Base-by-base conservation (phyloP, 257 asterid species). In the Verbena officinalis region DNA sequence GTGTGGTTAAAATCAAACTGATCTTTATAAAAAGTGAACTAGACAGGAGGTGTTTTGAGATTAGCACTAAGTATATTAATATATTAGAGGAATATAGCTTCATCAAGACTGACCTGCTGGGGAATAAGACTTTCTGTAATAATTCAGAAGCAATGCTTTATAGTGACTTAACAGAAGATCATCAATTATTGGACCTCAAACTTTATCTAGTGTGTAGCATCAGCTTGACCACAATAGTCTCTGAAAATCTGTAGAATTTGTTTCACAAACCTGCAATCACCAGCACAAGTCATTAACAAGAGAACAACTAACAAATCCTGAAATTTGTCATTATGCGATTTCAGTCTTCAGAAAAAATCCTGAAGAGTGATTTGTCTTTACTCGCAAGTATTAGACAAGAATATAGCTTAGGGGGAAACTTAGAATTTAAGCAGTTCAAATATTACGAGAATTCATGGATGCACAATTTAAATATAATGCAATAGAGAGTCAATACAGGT, bases 1-100 rank as follows among this genome's bases (percentile, higher is more conserved):
- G 44, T 72, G 81, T 73, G 77, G 75, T 67, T 63, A 62, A 62
- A 62, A 59, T 40, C 16, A 22, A 51, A 31, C 52, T 36, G 33
- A 20, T 43, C 50, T 20, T 62, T 57, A 36, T 64, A 45, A 15
- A n/a, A 73, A 57, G 70, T 62, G 64, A 68, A 24, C 30, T 23
- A 23, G 51, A 73, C 43, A 61, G 45, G 61, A 42, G 63, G 24
- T n/a, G 23, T 31, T 62, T 64, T 23, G 34, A n/a, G 40, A 61
- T 62, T 52, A 59, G 19, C 75, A 77, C 55, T 63, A 33, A 49
- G 23, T 53, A 46, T 31, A 36, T 67, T 56, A 34, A 40, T 34
- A 43, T n/a, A 62, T 24, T 23, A 36, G 10, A 56, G 62, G 21
- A 24, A 23, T 51, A 34, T 45, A 66, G 52, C 61, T 33, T 17